A percentile compares a stretch with the other conserved stretches of the same genome.
Evolutionary conservation across 257 asterid species (phyloP).

Genomic region (Coffea eugenioides): DNA sequence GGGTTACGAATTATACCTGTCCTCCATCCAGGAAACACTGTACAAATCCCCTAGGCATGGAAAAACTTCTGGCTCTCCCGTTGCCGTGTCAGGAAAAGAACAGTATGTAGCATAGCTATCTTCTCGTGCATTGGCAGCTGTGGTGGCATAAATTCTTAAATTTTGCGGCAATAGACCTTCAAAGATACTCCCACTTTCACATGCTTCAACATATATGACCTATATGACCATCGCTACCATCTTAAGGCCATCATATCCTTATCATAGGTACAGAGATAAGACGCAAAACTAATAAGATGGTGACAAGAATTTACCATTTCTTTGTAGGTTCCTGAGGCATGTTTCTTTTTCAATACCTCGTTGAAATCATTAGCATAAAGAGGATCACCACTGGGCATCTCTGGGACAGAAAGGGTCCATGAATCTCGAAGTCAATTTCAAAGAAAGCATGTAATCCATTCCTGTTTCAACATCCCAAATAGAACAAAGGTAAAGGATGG

Average conservation of each 20-base stretch:
- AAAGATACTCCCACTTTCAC: conserved; percentile 92
- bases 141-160: conserved; percentile 69
- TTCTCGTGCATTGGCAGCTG: conserved; percentile 84
- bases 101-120: conserved; percentile 93
- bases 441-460: no score
- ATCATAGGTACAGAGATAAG: background rate
- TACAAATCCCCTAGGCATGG: conserved; percentile 92
- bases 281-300: no score
- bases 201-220: conserved; percentile 89
- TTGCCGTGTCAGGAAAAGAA: conserved; percentile 44
- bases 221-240: conserved; percentile 17
- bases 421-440: background rate
- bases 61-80: conserved; percentile 61
- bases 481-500: background rate
- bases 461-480: no score
- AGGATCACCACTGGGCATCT: conserved; percentile 70
- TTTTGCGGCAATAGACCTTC: conserved; percentile 79
- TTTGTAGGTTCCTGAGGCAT: conserved; percentile 62
- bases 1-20: conserved; percentile 42
- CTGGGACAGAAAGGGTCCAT: conserved; percentile 24
- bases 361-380: conserved; percentile 73
- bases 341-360: conserved; percentile 69
- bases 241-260: background rate
- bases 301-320: conserved; percentile 54
- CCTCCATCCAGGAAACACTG: conserved; percentile 98